These are phyloP conservation scores for Tetrapisispora fleetii DNA, from an alignment of 805 yeast species.

Conservation along the genomic window DNA sequence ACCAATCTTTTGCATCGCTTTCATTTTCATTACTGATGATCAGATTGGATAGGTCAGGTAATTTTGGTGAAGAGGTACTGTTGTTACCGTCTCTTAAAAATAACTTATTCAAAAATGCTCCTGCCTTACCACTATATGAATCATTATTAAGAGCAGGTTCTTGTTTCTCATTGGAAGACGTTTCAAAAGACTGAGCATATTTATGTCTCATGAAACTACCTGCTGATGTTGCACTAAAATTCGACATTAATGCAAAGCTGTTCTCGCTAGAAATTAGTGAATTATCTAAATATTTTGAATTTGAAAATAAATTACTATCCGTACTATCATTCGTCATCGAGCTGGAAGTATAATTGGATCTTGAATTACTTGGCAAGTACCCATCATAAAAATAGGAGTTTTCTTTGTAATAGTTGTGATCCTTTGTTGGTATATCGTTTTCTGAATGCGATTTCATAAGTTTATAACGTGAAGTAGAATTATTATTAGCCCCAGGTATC, in stretches of 20 bases:
- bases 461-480: conserved; percentile 1
- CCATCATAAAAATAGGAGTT: conserved; percentile 14
- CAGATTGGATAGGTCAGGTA: conserved; percentile 23
- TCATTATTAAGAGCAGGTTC: not conserved
- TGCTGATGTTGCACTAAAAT: conserved; percentile 82
- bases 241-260: conserved; percentile 40
- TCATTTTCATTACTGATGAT: conserved; percentile 27
- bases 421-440: conserved; percentile 15
- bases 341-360: not conserved
- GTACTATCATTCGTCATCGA: not conserved
- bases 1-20: conserved; percentile 37
- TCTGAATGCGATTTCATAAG: conserved; percentile 20
- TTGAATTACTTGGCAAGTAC: conserved; percentile 6
- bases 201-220: conserved; percentile 75
- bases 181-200: conserved; percentile 34
- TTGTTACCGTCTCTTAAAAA: conserved; percentile 15
- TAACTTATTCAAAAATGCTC: conserved; percentile 28
- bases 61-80: conserved; percentile 16
- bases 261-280: conserved; percentile 35
- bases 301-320: conserved; percentile 26
- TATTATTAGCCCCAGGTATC: conserved; percentile 6
- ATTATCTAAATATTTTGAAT: conserved; percentile 40
- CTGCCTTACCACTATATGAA: conserved; percentile 14
- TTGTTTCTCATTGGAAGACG: conserved; percentile 7
- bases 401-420: conserved; percentile 9